Base-by-base conservation (phyloP, 371 early-diverging fungal genomes). In the Mortierella polycephala region DNA sequence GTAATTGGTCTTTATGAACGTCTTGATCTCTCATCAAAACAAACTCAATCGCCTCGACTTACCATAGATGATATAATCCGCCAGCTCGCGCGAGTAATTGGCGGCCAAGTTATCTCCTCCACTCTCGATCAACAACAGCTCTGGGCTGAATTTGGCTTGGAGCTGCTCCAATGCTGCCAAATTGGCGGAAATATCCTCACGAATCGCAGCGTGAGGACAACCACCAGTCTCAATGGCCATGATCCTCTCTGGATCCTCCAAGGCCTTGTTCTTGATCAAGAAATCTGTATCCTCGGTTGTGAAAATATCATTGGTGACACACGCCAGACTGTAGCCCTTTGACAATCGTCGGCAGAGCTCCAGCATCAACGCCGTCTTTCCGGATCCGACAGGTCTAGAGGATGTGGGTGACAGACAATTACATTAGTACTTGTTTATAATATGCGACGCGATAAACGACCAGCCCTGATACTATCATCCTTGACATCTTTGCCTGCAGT, bases 101-200 rank as follows among this genome's bases (percentile, higher is more conserved):
- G 98, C 96, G 51, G 94, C 96, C 73, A 96, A 82, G 72, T 97
- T 97, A 81, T 96, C 96, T 45, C 97, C 97, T 49, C 96, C 96
- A 50, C 92, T 92, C 85, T 97, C 97, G 62, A 97, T 90, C 73
- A 97, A 82, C 57, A 97, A 77, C 41, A 97, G 60, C 71, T 96
- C 91, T 5, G 94, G 88, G 50, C 88, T 87, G 74, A 95, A 95
- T 67, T 92, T 88, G 14, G 89, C 92, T 64, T 96, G 96, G 53
- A 97, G 86, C 44, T 90, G 85, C 76, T 97, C 98, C 64, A 96
- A 83, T 2, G 96, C 96, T 56, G 92, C 92, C 86, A 97, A 73
- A 76, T 97, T 97, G 64, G 96, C 96, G 11, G 96, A 94, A 44
- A 97, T 94, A 83, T 97, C 98, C 83, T 97, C 98, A 65, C 98